phyloP scores from a whole-genome alignment of 2,329 filamentous ascomycete species.

The Coniella lustricola region DNA sequence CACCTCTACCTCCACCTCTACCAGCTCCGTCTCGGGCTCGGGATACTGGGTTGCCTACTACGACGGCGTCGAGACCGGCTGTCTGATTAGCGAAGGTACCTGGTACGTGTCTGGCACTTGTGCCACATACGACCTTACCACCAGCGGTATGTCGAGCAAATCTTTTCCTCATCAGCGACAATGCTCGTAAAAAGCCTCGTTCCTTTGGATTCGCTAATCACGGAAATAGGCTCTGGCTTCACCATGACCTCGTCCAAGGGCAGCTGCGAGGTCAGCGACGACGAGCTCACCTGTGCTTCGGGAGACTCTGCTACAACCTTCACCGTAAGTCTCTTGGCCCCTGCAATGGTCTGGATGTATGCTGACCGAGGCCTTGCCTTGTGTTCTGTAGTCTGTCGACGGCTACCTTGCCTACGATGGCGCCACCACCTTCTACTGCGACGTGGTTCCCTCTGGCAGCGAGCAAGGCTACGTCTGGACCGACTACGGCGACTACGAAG shows the following conservation, averaged over 20 bases:
- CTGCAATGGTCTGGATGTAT: neutral
- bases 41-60: conserved; percentile 53
- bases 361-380: too few relatives aligned
- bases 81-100: conserved; percentile 57
- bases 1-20: conserved; percentile 28
- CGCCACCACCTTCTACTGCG: conserved; percentile 9
- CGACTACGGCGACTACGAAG: conserved; percentile 3
- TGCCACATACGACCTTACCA: conserved; percentile 54
- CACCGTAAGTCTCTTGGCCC: neutral
- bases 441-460: neutral
- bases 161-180: neutral
- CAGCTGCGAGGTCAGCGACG: conserved; percentile 46
- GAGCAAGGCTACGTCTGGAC: conserved; percentile 1
- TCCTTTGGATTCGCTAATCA: too few relatives aligned
- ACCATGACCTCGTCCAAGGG: conserved; percentile 53
- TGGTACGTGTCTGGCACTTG: conserved; percentile 65
- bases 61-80: conserved; percentile 47
- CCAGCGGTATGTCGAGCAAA: conserved; percentile 21
- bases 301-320: conserved; percentile 24
- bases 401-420: conserved; percentile 12
- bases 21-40: conserved; percentile 37
- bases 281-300: conserved; percentile 48
- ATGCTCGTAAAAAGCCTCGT: too few relatives aligned
- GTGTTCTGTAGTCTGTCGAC: neutral
- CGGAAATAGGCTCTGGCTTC: conserved; percentile 39